Conservation (phyloP, 352 stramenopile species). For the Globisporangium nodosum region DNA sequence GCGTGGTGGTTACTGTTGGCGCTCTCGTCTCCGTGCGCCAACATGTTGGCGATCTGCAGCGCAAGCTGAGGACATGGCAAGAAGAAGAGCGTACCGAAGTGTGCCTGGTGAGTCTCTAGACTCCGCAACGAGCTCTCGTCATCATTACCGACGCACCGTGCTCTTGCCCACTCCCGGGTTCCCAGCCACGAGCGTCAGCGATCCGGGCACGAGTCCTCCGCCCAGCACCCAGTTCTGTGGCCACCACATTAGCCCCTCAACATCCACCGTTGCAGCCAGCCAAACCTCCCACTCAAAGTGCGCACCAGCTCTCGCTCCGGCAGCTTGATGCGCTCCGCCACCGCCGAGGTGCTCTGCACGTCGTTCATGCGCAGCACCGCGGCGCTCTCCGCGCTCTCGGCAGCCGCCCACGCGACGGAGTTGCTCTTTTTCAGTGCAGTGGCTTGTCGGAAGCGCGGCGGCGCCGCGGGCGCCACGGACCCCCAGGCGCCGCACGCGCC, state of each 20-base stretch:
- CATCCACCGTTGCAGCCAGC: neutral
- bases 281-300: neutral
- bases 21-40: slow-evolving; percentile 21
- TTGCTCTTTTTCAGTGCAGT: slow-evolving; percentile 32
- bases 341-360: slow-evolving; percentile 40
- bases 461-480: slow-evolving; percentile 58
- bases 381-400: neutral
- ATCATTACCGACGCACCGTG: slow-evolving; percentile 32
- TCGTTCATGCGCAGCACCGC: slow-evolving; percentile 63
- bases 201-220: slow-evolving; percentile 93
- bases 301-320: slow-evolving; percentile 64
- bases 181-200: slow-evolving; percentile 92
- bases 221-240: slow-evolving; percentile 92
- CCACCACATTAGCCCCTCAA: no score
- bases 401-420: slow-evolving; percentile 28
- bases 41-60: slow-evolving; percentile 91
- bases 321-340: slow-evolving; percentile 55
- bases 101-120: neutral
- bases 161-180: slow-evolving; percentile 94
- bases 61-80: slow-evolving; percentile 45
- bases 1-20: neutral
- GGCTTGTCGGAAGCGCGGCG: slow-evolving; percentile 49
- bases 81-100: slow-evolving; percentile 1
- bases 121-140: neutral
- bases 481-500: slow-evolving; percentile 89